Evolutionary conservation across 352 stramenopile genomes (phyloP).

Genomic region (Thraustochytrium striatum): DNA sequence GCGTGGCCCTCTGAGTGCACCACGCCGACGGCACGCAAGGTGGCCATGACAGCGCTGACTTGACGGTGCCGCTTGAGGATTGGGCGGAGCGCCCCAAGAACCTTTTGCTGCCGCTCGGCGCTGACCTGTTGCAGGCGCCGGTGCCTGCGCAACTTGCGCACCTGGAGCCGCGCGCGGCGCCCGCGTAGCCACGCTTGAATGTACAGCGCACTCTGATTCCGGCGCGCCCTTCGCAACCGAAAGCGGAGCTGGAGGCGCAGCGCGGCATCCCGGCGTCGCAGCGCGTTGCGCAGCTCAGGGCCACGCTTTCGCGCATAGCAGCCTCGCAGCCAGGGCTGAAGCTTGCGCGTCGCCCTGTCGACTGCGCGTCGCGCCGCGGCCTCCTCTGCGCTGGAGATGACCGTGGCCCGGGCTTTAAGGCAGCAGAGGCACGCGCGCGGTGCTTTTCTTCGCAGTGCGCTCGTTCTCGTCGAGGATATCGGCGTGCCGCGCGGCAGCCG

Average conservation of each 20-base stretch:
- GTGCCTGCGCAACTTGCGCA: not conserved
- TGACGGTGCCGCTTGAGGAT: not conserved
- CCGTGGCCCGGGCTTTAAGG: too few species aligned
- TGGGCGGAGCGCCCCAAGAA: not conserved
- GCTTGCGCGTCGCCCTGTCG: too few species aligned
- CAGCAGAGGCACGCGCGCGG: too few species aligned
- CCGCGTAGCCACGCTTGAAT: not conserved
- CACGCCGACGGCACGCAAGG: not conserved
- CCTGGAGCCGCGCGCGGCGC: not conserved
- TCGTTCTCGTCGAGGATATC: too few species aligned
- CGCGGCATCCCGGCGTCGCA: too few species aligned
- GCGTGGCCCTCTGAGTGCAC: not conserved
- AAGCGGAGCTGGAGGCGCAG: not conserved
- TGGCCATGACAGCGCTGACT: not conserved
- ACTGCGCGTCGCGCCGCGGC: too few species aligned
- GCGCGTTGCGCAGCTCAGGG: too few species aligned
- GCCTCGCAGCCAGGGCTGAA: too few species aligned
- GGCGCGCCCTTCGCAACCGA: not conserved
- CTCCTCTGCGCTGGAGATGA: too few species aligned
- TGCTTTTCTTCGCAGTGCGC: too few species aligned
- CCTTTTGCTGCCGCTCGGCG: not conserved
- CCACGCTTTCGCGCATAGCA: too few species aligned
- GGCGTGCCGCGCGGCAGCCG: too few species aligned
- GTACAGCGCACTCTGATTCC: not conserved
- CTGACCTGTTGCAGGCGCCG: not conserved